Percentiles rank a stretch among this genome's conserved stretches.
Conservation (phyloP, 768 basidiomycete genomes). For the Pleurotus ostreatus region DNA sequence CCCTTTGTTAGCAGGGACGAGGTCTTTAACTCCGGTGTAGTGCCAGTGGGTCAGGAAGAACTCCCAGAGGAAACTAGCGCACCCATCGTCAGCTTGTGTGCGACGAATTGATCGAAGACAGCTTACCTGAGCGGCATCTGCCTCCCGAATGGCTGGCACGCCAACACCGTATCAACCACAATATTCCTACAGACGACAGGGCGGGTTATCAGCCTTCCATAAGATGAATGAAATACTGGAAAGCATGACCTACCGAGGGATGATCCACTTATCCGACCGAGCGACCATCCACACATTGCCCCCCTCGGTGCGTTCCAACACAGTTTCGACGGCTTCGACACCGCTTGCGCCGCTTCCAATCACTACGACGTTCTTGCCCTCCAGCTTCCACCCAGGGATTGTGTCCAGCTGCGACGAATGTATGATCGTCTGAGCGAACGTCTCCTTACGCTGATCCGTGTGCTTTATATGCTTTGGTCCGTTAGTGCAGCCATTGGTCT, state of each 20-base stretch:
- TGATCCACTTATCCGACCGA: slow-evolving; percentile 49
- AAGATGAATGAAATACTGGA: not conserved
- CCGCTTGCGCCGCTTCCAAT: slow-evolving; percentile 49
- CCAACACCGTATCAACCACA: slow-evolving; percentile 41
- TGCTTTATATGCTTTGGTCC: not conserved
- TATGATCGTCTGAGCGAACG: slow-evolving; percentile 32
- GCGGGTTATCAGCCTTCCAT: not conserved
- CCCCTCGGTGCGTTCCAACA: slow-evolving; percentile 16
- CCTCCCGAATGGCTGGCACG: slow-evolving; percentile 48
- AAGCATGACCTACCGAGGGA: slow-evolving; percentile 21
- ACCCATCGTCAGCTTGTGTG: not conserved
- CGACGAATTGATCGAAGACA: no score
- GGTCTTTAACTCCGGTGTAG: slow-evolving; percentile 40
- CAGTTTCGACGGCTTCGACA: slow-evolving; percentile 28
- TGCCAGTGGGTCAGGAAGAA: slow-evolving; percentile 36
- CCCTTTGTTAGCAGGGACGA: slow-evolving; percentile 34
- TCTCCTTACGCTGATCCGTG: slow-evolving; percentile 16
- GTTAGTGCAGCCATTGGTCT: not conserved
- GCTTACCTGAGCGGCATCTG: slow-evolving; percentile 45
- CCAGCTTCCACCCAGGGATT: slow-evolving; percentile 18
- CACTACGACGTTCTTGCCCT: slow-evolving; percentile 39
- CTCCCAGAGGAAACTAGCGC: slow-evolving; percentile 41
- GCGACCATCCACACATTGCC: slow-evolving; percentile 36
- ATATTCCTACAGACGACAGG: slow-evolving; percentile 27
- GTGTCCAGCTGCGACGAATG: slow-evolving; percentile 48